Base-by-base conservation (phyloP, 1,284 basidiomycete species). In the Ceratobasidium sp. region DNA sequence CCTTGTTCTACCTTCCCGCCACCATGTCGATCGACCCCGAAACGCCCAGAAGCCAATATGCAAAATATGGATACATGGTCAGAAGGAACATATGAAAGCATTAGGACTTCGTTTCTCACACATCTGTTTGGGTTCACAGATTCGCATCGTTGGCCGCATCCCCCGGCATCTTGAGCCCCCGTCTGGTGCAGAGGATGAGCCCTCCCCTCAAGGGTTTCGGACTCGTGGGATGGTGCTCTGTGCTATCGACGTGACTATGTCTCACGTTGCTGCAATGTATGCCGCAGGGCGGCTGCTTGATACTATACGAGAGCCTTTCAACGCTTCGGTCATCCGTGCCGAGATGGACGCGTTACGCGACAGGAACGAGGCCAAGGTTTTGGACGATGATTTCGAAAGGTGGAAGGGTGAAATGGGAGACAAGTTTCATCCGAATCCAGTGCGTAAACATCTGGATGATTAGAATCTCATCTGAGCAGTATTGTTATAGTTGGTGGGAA, bases 211-310 rank as follows among this genome's bases (percentile, higher is more conserved):
- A 18, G 43, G 58, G 41, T 43, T 69, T 7, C 43, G 35, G 21
- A 52, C 58, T 38, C 8, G 13, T 16, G 66, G 66, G 47, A 57
- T 44, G 16, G 23, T 8, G n/a, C 38, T 69, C 11, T 69, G 52
- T 11, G 50, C 66, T 2, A 69, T 69, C 54, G 54, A 69, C 35
- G 54, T 32, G 5, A 57, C 66, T 26, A 47, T 69, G 26, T 57
- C 66, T 21, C 66, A 57, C 35, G 54, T 57, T 30, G 66, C 66
- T 35, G 66, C 52, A 30, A 69, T 69, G 66, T 69, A 69, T 41
- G 66, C 66, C 32, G 52, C 43, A n/a, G 66, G 66, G 13, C 50
- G 66, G 11, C 66, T 69, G 16, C 52, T 69, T 26, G 54, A 57
- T 41, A 57, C 50, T 2, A 69, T 57, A 57, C 66, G 52, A 23